These are phyloP conservation scores for Vaccinium myrtillus DNA, from an alignment of 148 eudicot species.

Conservation along the genomic window DNA sequence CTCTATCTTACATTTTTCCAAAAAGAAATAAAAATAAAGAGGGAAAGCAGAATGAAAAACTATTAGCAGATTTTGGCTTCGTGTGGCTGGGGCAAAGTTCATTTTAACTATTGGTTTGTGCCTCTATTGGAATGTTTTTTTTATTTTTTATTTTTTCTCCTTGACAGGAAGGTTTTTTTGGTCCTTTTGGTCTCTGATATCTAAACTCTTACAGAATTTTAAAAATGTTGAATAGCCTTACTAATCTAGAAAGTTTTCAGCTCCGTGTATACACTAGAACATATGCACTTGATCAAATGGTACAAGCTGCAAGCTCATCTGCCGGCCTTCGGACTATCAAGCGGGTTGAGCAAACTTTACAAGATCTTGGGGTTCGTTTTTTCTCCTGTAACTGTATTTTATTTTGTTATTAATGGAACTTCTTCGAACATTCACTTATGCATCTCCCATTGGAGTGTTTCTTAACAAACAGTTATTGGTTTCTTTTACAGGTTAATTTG, in stretches of 20 bases:
- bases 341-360: conserved; percentile 92
- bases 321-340: conserved; percentile 96
- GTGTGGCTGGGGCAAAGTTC: not conserved
- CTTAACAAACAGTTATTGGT: not conserved
- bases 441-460: not conserved
- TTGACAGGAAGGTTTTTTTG: not conserved
- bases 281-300: conserved; percentile 96
- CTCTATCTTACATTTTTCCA: not conserved
- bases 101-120: not conserved
- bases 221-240: not conserved
- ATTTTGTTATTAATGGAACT: not conserved
- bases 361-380: conserved; percentile 93
- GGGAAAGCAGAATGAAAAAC: not conserved
- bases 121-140: not conserved
- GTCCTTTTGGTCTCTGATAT: not conserved
- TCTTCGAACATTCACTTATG: not conserved
- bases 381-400: conserved; percentile 12
- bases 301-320: conserved; percentile 90
- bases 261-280: conserved; percentile 86
- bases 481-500: conserved; percentile 66
- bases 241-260: conserved; percentile 49
- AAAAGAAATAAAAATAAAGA: not conserved
- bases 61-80: not conserved
- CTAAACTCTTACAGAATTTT: not conserved
- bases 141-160: not conserved